Evolutionary conservation across 2,329 filamentous ascomycete genomes (phyloP).

Genomic region (Colletotrichum sp.): DNA sequence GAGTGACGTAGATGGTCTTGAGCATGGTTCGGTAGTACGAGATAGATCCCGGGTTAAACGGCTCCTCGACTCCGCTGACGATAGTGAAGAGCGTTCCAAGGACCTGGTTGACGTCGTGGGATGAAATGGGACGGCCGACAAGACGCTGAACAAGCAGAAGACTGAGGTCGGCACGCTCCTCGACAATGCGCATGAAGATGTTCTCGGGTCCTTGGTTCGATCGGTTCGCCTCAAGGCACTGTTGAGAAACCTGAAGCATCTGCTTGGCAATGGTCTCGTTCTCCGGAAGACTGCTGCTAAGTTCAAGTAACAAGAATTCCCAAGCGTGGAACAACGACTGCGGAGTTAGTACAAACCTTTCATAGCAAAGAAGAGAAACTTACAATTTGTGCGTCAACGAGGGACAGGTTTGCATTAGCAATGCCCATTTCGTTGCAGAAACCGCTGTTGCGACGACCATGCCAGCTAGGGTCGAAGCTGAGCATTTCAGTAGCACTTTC

Average conservation of each 20-base stretch:
- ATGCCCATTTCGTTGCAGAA: constrained; percentile 83
- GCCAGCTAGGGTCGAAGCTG: constrained; percentile 79
- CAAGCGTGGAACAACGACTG: constrained; percentile 85
- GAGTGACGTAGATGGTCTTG: constrained; percentile 81
- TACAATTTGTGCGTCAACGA: constrained; percentile 91
- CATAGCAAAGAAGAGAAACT: constrained; percentile 35
- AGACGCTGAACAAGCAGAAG: constrained; percentile 84
- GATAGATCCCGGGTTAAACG: constrained; percentile 56
- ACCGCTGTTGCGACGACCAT: constrained; percentile 69
- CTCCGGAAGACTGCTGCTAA: constrained; percentile 69
- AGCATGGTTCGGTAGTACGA: constrained; percentile 84
- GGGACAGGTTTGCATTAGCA: constrained; percentile 88
- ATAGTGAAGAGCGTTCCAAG: constrained; percentile 56
- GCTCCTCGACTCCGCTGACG: constrained; percentile 58
- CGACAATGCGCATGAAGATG: constrained; percentile 81
- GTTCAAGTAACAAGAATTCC: constrained; percentile 85
- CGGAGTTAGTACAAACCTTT: constrained; percentile 26
- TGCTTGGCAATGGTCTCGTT: constrained; percentile 65
- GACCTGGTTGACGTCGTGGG: constrained; percentile 57
- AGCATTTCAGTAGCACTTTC: constrained; percentile 78
- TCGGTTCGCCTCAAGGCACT: constrained; percentile 81
- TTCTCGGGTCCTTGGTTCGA: constrained; percentile 74
- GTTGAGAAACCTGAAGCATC: constrained; percentile 75
- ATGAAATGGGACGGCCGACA: constrained; percentile 59
- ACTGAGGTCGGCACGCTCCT: constrained; percentile 79